Base-by-base conservation (phyloP, 331 rosid genomes). In the Acacia pycnantha region DNA sequence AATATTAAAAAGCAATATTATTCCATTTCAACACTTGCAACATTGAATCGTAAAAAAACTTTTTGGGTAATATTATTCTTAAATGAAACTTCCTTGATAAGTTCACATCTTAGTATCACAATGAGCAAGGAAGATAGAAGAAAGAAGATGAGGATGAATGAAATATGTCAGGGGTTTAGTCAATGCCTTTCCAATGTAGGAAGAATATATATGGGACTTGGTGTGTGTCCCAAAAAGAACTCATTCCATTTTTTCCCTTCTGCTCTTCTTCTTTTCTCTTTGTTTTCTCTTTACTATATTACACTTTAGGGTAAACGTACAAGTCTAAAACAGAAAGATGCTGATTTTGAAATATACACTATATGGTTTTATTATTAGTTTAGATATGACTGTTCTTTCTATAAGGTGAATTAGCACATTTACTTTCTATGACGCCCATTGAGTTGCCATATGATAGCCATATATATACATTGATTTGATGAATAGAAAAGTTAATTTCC, bases 381-480 rank as follows among this genome's bases (percentile, higher is more conserved):
- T 26, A 64, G 43, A 64, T 29, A 64, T 64, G 40, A 64, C 70
- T 21, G 40, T 64, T 64, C n/a, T 31, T 64, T 64, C n/a, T 31
- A 6, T 15, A 29, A 64, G 40, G 22, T 14, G 7, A 64, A 27
- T 64, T 29, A n/a, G 8, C 11, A 29, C 41, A 64, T 31, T 64
- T 15, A 64, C 70, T 64, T 31, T 29, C 43, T 61, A 29, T 64
- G 70, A 64, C 70, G 43, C 16, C 70, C 26, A 53, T 53, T 64
- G 70, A 64, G 70, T 64, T 64, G 70, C 29, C 70, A 64, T 64
- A 15, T 64, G 70, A 64, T 14, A 13, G n/a, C 41, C 41, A 64
- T 64, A 29, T 4, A 48, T 15, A 48, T 4, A 48, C 15, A 61
- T 12, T 12, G 68, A 61, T 61, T 26, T 64, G 43, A 29, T 64